These are phyloP conservation scores for Alliaria petiolata DNA, from an alignment of 345 rosid genomes.

Conservation along the genomic window DNA sequence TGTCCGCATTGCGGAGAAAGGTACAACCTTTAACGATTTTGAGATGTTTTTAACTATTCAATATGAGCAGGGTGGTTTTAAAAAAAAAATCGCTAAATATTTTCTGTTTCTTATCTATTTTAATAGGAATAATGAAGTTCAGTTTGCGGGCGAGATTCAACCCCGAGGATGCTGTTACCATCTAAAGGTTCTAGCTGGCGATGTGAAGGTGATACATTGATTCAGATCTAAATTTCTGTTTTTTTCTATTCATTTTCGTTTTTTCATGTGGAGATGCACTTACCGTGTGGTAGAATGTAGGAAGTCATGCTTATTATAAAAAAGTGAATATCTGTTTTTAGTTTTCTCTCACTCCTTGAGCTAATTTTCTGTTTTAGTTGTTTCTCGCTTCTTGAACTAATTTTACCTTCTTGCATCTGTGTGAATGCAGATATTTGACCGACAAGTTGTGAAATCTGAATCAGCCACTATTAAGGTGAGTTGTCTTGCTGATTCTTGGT, in stretches of 20 bases:
- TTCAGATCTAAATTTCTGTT: neutral
- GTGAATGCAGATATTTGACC: constrained; percentile 56
- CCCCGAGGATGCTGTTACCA: constrained; percentile 61
- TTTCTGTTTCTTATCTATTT: neutral
- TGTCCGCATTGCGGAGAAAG: constrained; percentile 91
- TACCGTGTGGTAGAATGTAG: neutral
- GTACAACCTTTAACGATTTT: constrained; percentile 32
- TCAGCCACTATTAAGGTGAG: constrained; percentile 61
- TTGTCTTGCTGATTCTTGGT: neutral
- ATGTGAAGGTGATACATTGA: constrained; percentile 44
- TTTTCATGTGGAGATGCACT: neutral
- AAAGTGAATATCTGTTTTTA: neutral
- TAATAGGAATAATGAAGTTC: constrained; percentile 88
- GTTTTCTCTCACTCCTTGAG: neutral
- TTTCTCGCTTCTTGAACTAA: neutral
- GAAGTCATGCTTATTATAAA: neutral
- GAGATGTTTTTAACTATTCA: neutral
- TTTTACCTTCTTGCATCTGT: neutral
- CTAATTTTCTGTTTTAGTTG: neutral
- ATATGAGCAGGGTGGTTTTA: neutral
- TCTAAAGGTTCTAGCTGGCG: constrained; percentile 58
- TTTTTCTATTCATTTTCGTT: neutral
- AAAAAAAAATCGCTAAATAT: neutral
- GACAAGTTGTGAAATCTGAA: constrained; percentile 74
- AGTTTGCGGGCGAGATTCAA: constrained; percentile 95